Base-by-base conservation (phyloP, 2,329 filamentous ascomycete genomes). In the Pestalotiopsis sp. region DNA sequence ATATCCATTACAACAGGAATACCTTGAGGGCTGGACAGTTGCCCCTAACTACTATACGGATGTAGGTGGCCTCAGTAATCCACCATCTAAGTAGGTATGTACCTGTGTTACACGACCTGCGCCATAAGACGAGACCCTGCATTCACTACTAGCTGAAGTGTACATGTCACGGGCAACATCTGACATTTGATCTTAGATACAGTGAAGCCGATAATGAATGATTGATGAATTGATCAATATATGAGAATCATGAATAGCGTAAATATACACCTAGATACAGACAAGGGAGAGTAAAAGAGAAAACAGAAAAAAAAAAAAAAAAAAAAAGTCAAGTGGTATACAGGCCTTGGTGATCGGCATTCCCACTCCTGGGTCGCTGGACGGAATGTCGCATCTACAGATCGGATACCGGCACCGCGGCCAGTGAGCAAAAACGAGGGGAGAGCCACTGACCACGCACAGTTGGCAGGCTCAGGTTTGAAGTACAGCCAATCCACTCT, bases 401-500 rank as follows among this genome's bases (percentile, higher is more conserved):
- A 62, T 38, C 59, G 59, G 59, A 36, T 62, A 62, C 59, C 59
- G 59, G 59, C 59, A 62, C 59, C 59, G 39, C 17, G 11, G 17
- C 17, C 9, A 52, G 12, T 39, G 25, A 36, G 25, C 59, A 62
- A 20, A 36, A 62, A n/a, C 59, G 59, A 62, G 59, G 59, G 25
- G 59, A 14, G 27, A 36, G 59, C 59, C 45, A 52, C 45, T n/a
- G 45, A 20, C 45, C 45, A 52, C 45, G 9, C 17, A n/a, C 14
- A 20, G 45, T 52, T 17, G 45, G 45, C 45, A 52, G 45, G 45
- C 45, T 52, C 45, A 39, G 27, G 59, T 62, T 62, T 62, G 27
- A 62, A 14, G n/a, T 62, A 62, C 59, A 62, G 59, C 59, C 59
- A 62, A 62, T 6, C 59, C 59, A 62, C 36, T 62, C 59, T 62